Evolutionary conservation across 345 rosid genomes (phyloP), one percentile per base, ranked within the genome.

Genomic region (Toxicodendron radicans): DNA sequence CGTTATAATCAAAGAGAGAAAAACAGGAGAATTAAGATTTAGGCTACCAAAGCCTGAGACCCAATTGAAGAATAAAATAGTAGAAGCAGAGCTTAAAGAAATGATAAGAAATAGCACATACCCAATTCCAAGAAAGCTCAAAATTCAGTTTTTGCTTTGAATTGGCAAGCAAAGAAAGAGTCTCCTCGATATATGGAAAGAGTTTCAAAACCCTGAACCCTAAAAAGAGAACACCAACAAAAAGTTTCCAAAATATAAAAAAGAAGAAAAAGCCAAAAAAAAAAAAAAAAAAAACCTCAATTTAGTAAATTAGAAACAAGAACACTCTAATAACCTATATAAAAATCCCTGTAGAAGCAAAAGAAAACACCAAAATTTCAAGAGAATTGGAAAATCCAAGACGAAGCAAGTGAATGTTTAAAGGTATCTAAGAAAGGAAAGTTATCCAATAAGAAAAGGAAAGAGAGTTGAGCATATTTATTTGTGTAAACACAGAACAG

Each of bases 191-290:
- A 11, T 63, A 38, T 38, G 43, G 59, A 41, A 20, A 14, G 38
- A 59, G 24, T 58, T 7, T 53, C 64, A 81, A 83, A 80, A 82
- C 90, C 88, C 86, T 84, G 82, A 91, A 88, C 87, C 91, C 85
- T 45, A 23, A 35, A 75, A 75, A 62, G 58, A 12, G 68, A 33
- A 60, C 64, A 53, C 58, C 23, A 56, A 35, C 46, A 45, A 33
- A 66, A 67, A 46, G 30, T 56, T 54, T 61, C 10, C 62, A 23
- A 66, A 56, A 73, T 62, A 71, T 52, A 20, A 51, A 35, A 7
- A 17, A 45, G 23, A 75, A 11, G 11, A 2, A 16, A 46, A 33
- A 48, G 18, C 23, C 2, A 60, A 10, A 76, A 76, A 81, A 27
- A 3, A 59, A 16, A 76, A 78, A 79, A 81, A 75, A n/a, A 90